Conservation (phyloP, 257 asterid species). For the Salvia splendens region DNA sequence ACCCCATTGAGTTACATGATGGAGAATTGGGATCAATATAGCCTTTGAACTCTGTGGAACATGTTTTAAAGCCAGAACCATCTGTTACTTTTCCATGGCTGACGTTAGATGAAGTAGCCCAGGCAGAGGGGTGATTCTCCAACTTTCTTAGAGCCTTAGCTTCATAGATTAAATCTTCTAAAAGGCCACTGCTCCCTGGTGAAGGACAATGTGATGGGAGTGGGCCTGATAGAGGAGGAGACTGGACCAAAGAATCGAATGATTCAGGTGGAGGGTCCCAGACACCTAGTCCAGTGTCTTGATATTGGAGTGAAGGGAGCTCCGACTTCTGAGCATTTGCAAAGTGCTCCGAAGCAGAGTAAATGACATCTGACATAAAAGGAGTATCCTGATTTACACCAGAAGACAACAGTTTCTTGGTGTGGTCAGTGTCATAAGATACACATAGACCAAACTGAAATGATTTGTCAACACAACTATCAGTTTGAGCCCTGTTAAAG, state of each 20-base stretch:
- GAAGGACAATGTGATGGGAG: slow-evolving; percentile 48
- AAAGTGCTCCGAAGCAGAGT: slow-evolving; percentile 68
- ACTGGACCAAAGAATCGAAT: slow-evolving; percentile 47
- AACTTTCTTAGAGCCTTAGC: slow-evolving; percentile 50
- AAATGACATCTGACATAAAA: slow-evolving; percentile 45
- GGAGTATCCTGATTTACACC: slow-evolving; percentile 44
- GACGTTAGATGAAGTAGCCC: slow-evolving; percentile 41
- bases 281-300: slow-evolving; percentile 45
- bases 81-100: slow-evolving; percentile 40
- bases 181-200: slow-evolving; percentile 66
- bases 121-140: slow-evolving; percentile 42
- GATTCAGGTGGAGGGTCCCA: slow-evolving; percentile 57
- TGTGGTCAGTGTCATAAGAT: slow-evolving; percentile 43
- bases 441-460: slow-evolving; percentile 39
- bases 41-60: slow-evolving; percentile 40
- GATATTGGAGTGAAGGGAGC: slow-evolving; percentile 92
- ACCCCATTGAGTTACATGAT: slow-evolving; percentile 41
- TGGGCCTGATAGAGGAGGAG: slow-evolving; percentile 45
- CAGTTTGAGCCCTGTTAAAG: slow-evolving; percentile 39
- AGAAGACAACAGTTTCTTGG: slow-evolving; percentile 41
- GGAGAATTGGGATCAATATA: slow-evolving; percentile 44
- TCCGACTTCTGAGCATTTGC: slow-evolving; percentile 62
- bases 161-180: slow-evolving; percentile 64
- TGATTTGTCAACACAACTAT: slow-evolving; percentile 36
- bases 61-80: slow-evolving; percentile 42